A percentile compares a stretch with the other conserved stretches of the same genome.
These are phyloP conservation scores for Rhizodiscina lignyota DNA, from an alignment of 495 filamentous ascomycete genomes.

Conservation along the genomic window DNA sequence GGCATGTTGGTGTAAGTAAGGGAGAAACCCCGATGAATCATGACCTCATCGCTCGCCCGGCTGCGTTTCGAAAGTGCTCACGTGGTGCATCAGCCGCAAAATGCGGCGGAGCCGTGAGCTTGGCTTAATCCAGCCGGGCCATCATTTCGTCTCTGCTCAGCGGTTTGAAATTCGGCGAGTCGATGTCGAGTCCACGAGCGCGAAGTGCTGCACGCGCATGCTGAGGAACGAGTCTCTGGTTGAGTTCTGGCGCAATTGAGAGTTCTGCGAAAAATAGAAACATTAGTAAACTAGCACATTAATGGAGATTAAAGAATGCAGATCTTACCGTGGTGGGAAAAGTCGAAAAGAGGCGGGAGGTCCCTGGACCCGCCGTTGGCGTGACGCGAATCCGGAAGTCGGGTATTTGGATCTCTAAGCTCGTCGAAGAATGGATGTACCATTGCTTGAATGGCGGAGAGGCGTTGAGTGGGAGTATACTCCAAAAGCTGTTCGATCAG, in stretches of 20 bases:
- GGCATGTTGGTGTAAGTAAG: too few species aligned
- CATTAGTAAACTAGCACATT: too few species aligned
- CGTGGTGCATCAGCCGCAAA: too few species aligned
- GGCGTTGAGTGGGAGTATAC: slow-evolving; percentile 90
- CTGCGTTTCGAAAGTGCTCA: too few species aligned
- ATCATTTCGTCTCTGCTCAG: slow-evolving; percentile 90
- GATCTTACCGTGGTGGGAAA: slow-evolving; percentile 69
- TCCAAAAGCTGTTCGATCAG: slow-evolving; percentile 85
- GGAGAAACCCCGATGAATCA: too few species aligned
- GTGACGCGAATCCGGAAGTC: slow-evolving; percentile 86
- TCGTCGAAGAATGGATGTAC: slow-evolving; percentile 98
- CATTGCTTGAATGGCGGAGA: slow-evolving; percentile 92
- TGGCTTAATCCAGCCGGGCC: slow-evolving; percentile 84
- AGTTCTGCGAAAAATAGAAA: slow-evolving; percentile 53
- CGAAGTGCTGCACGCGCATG: slow-evolving; percentile 62
- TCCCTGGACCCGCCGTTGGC: slow-evolving; percentile 59
- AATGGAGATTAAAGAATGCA: slow-evolving; percentile 11
- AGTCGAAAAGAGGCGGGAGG: slow-evolving; percentile 79
- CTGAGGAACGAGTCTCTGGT: slow-evolving; percentile 68
- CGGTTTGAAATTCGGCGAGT: slow-evolving; percentile 63
- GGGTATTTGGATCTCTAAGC: slow-evolving; percentile 71
- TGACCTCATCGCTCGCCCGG: too few species aligned
- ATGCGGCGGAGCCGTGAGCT: too few species aligned
- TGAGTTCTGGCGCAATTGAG: slow-evolving; percentile 79
- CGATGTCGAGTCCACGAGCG: slow-evolving; percentile 71